Evolutionary conservation across 2,329 filamentous ascomycete species (phyloP), one percentile per base, ranked within the genome.

Genomic region (Beauveria sp.): DNA sequence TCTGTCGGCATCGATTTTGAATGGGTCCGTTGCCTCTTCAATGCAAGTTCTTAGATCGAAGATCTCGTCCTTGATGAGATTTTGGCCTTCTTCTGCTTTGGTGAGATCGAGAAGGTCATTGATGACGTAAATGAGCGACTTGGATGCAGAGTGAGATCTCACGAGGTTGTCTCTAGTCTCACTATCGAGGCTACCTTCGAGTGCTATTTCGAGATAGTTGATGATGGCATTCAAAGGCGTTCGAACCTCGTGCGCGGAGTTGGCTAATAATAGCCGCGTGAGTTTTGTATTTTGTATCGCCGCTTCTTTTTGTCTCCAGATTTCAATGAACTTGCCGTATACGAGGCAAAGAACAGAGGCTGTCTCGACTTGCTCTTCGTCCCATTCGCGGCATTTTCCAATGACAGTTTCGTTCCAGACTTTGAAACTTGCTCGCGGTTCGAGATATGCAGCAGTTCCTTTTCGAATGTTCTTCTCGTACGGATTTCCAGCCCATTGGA

Each of bases 211-310:
- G 1, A 96, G 82, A 67, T 96, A 96, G 68, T 96, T 96, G 74
- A 96, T 96, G 69, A 96, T 96, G 18, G 92, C 92, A 69, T 96
- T 96, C 2, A 96, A 76, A 0, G 92, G 92, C 0, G 92, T 96
- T 55, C 93, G 87, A 9, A 96, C 91, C 76, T 96, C 92, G 66
- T 96, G 93, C 0, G 92, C 92, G 0, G 91, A 96, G 66, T 96
- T 96, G 5, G 91, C 90, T 24, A 96, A 79, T 1, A 96, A 75
- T 4, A 96, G 75, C 52, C 85, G 81, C 0, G 91, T 96, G 2
- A 96, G 78, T 63, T 93, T 88, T 66, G 89, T 96, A 70, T 80
- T 93, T 67, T 96, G 88, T 63, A 96, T 71, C 0, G 90, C 90
- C 1, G 87, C 88, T 72, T 96, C 92, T 66, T 96, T 96, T 70